Base-by-base conservation (phyloP, 208 protist genomes). In the Spongospora subterranea region DNA sequence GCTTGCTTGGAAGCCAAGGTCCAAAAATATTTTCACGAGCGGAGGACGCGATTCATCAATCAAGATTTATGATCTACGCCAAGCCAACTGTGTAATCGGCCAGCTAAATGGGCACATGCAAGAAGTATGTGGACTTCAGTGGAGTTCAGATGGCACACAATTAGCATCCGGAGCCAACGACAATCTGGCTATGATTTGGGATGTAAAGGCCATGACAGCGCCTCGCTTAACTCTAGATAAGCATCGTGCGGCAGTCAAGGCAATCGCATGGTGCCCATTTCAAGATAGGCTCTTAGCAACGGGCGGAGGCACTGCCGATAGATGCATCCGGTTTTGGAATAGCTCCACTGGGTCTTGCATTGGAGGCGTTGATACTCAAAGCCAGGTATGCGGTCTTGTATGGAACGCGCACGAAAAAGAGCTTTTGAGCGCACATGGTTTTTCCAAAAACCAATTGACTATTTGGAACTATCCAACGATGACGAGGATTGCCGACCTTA, bases 381-480 rank as follows among this genome's bases (percentile, higher is more conserved):
- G 95, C 53, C 97, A 99, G 94, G 97, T 99, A 1, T 99, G 98
- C 93, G 95, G 96, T 0, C 93, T 99, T 32, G 90, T 98, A 88
- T 99, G 98, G 98, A 95, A 89, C 76, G 94, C 94, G 88, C 88
- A 95, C 39, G 96, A 98, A 41, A 97, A 95, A 46, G 98, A 99
- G 95, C 94, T 99, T 0, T 95, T 99, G 60, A 98, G 96, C 64
- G 97, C 96, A 17, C 99, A 99, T 94, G 99, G 99, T 90, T 99
- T 98, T 94, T 96, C 96, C 0, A 95, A 98, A 91, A 99, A 99
- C 93, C 98, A 99, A 93, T 95, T 99, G 0, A 97, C 95, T 76
- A 95, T 99, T 50, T 99, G 99, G 99, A 98, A 98, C 92, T 99
- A 99, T 91, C 98, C 99, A 46, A 97, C 97, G 39, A 96, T 99